Base-by-base conservation (phyloP, 2,329 filamentous ascomycete species). In the Lachnellula arida region DNA sequence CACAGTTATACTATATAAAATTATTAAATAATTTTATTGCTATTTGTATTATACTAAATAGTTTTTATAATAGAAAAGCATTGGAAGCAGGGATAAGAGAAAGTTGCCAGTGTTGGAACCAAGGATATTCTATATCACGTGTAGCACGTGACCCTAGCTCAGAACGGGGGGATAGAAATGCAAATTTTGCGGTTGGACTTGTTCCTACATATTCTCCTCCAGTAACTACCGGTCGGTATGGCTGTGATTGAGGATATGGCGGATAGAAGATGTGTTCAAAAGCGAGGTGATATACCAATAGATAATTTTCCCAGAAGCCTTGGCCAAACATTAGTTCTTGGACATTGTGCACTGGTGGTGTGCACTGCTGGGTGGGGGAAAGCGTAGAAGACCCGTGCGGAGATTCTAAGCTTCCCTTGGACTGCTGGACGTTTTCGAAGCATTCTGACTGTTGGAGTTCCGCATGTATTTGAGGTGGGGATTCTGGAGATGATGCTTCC, bases 241-340 rank as follows among this genome's bases (percentile, higher is more conserved):
- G 73, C 4, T 80, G 76, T 11, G 79, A 74, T 14, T 80, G 76
- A 54, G 78, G 78, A 67, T 87, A 86, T 28, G 81, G 76, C 54
- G 79, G 71, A 66, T 88, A 80, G 60, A 82, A 74, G 63, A 85
- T 76, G 68, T 85, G 81, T 60, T 89, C 86, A 22, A 84, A 80
- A 46, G 83, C 78, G 43, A 83, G 79, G 52, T 83, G 79, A 74
- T 88, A 89, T 52, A 75, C 74, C 66, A 87, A 86, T 49, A 87
- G 82, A 54, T 87, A 85, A 52, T 88, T 88, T 54, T 86, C 88
- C 68, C 85, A 81, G 68, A 85, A 85, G 68, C 86, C 85, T 54
- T 79, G 77, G 34, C 78, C 73, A 72, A 89, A 89, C 73, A 89
- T 79, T 59, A 84, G 75, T 63, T 90, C 85, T 66, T 91, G 86